Base-by-base conservation (phyloP, 129 eudicot genomes). In the Lactuca sativa region DNA sequence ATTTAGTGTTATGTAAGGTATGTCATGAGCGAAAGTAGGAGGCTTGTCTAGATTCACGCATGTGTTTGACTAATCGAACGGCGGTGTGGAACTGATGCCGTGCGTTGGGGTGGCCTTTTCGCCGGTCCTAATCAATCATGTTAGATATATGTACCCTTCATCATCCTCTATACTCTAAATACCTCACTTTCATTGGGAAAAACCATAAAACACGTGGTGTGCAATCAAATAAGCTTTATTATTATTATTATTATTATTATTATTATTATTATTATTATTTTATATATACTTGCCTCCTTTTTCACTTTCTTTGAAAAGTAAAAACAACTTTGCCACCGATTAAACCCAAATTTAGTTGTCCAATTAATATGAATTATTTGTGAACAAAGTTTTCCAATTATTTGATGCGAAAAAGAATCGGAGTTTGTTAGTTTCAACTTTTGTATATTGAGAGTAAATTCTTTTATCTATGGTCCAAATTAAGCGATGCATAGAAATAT, bases 81-180 rank as follows among this genome's bases (percentile, higher is more conserved):
- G 65, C 51, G 62, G 57, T 25, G 62, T 32, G 67, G 51, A 12
- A 66, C 38, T 41, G 74, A 54, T 52, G 55, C 37, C 7, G 71
- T 68, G 64, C 4, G 81, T 77, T 77, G 76, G 60, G 71, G 71
- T 77, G 81, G 76, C 53, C 54, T 70, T 72, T 62, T 72, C 77
- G 53, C 11, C 49, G 54, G 77, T 4, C 70, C 53, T 49, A 69
- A 77, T 77, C 71, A 77, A 77, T 69, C 81, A 69, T 77, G 60
- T 69, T 62, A 47, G 76, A 69, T 38, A 69, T 38, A 77, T 69
- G 54, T 69, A 77, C 76, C 55, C 65, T 77, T 77, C 76, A 77
- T 53, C 81, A 62, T 77, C 81, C 76, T 53, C 54, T 38, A 41
- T 60, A 68, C 34, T 75, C 71, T 36, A 32, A 2, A 66, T 58